Percentiles rank a stretch among this genome's conserved stretches.
phyloP scores from a whole-genome alignment of 2,329 filamentous ascomycete species.

The Seiridium unicorne region DNA sequence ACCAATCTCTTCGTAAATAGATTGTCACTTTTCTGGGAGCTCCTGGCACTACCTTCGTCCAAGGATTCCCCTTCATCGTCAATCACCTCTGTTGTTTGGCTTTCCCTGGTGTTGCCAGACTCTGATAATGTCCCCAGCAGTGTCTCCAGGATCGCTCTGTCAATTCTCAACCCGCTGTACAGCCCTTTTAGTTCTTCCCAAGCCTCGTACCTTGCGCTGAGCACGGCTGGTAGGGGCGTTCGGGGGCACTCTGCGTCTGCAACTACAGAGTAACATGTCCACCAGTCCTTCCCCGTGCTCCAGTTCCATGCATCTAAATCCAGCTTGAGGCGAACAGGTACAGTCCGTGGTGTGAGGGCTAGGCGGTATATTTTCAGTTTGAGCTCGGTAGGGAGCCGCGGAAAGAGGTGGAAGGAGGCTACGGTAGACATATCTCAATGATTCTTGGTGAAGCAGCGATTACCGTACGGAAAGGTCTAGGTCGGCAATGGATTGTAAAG shows the following conservation, averaged over 20 bases:
- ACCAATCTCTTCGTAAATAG: neutral
- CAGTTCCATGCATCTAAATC: constrained; percentile 9
- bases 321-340: constrained; percentile 6
- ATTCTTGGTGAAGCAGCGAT: neutral
- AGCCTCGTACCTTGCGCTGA: constrained; percentile 4
- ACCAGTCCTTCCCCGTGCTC: constrained; percentile 5
- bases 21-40: neutral
- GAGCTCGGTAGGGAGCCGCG: constrained; percentile 4
- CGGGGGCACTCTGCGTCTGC: neutral
- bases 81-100: neutral
- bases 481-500: too few species aligned
- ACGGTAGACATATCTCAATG: neutral
- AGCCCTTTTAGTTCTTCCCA: neutral
- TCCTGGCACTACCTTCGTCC: too few species aligned
- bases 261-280: constrained; percentile 3
- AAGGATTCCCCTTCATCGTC: neutral
- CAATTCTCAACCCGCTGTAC: neutral
- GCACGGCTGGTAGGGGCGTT: neutral
- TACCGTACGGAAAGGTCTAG: neutral
- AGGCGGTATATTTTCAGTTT: constrained; percentile 7
- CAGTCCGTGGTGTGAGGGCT: constrained; percentile 7
- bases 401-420: constrained; percentile 2
- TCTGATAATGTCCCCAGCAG: neutral
- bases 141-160: neutral
- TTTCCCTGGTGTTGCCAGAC: neutral